Conservation (phyloP, 352 stramenopile genomes). For the Blastocystis sp. region DNA sequence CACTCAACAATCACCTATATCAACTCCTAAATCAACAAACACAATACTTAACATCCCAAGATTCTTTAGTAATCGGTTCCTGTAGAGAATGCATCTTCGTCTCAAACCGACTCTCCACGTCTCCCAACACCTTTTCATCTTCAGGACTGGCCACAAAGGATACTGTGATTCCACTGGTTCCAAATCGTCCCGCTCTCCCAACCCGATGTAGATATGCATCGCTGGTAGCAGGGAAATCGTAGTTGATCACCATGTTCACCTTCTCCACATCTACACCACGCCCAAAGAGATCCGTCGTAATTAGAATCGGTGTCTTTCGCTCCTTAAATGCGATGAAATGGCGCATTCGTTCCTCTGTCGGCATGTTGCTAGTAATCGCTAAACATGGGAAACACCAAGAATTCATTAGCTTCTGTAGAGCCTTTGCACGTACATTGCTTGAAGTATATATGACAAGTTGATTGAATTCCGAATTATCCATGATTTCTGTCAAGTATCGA, state of each 20-base stretch:
- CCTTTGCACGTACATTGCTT: conserved; percentile 75
- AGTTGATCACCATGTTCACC: conserved; percentile 99
- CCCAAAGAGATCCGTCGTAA: conserved; percentile 97
- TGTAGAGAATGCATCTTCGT: conserved; percentile 88
- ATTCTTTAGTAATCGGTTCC: conserved; percentile 72
- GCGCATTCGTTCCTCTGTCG: conserved; percentile 64
- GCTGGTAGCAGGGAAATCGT: conserved; percentile 93
- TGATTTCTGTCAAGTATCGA: conserved; percentile 78
- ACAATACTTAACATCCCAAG: not conserved
- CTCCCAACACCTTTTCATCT: conserved; percentile 92
- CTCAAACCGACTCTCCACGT: conserved; percentile 97
- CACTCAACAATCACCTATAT: too few relatives aligned
- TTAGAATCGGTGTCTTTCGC: conserved; percentile 96
- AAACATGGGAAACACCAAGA: conserved; percentile 99
- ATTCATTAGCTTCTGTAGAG: conserved; percentile 93
- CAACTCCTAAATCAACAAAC: conserved; percentile 54
- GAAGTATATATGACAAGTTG: conserved; percentile 86
- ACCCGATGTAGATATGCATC: conserved; percentile 97
- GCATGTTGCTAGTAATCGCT: conserved; percentile 91
- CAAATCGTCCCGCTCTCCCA: conserved; percentile 93
- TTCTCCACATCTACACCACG: conserved; percentile 99
- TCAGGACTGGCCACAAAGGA: conserved; percentile 94
- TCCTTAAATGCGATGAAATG: conserved; percentile 98
- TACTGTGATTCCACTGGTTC: conserved; percentile 98
- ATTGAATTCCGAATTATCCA: conserved; percentile 99